Base-by-base conservation (phyloP, 805 yeast species). In the Lipomyces starkeyi region DNA sequence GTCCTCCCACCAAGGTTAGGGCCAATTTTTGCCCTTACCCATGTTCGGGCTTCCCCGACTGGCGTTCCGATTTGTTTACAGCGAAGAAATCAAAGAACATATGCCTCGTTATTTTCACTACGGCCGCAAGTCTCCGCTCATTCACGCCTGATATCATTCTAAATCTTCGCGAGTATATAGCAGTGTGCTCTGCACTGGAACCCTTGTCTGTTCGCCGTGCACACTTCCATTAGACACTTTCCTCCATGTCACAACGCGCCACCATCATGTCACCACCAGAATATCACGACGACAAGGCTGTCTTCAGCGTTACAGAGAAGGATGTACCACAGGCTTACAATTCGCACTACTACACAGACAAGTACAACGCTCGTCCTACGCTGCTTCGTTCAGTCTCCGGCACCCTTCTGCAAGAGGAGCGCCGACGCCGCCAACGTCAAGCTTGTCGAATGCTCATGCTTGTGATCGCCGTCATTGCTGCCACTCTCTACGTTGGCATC, bases 271-370 rank as follows among this genome's bases (percentile, higher is more conserved):
- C 67, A 4, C 35, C 29, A 4, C n/a, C 47, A 22, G 22, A 8
- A 17, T 43, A 43, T 11, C 49, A 43, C 22, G 49, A 43, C 37
- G 32, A 43, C 22, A 58, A n/a, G 27, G 43, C n/a, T 13, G 57
- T 35, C 62, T 29, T 37, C 52, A 9, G 27, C 17, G 43, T 11
- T 11, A 11, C 27, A 13, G 58, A 61, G 32, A 59, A 61, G 27
- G 37, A 61, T 43, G 64, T 47, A 43, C 49, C 40, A 4, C 29
- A 35, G 8, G 35, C 58, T 11, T 17, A 34, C 61, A 27, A 55
- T 32, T 35, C 61, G 13, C 65, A 59, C 61, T 62, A 59, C 61
- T 58, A 57, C 60, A 62, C 62, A 35, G 65, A 65, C 63, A 57
- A 58, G 49, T 58, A 63, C 47, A 54, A 37, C 57, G 32, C 57